Evolutionary conservation across 495 filamentous ascomycete genomes (phyloP), one percentile per base, ranked within the genome.

Genomic region (Penicillium soppii): DNA sequence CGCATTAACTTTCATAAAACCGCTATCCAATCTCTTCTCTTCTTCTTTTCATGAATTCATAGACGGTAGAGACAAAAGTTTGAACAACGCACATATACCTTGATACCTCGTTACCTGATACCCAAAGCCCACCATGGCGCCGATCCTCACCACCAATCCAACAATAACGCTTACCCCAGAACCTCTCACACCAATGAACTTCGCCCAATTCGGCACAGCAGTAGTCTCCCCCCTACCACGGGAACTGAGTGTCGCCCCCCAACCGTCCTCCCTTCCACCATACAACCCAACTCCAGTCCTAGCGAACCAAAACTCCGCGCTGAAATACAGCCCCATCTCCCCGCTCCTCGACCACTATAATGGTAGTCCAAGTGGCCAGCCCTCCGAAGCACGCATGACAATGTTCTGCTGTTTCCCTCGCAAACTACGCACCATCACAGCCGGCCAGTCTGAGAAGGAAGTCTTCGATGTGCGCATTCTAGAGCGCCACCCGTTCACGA

Each of bases 401-500:
- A 87, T 98, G 82, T 97, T 98, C 67, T 80, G 88, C 52, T 97
- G 91, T 68, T 84, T 85, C 23, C 89, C 91, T 12, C 80, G 91
- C 22, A 49, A 66, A 10, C 66, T 83, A 32, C 69, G 73, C 17
- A 50, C 57, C 1, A 54, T 63, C 37, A 53, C 23, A 41, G 4
- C 20, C 20, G 42, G 19, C 20, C 38, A 42, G 29, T 32, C 47
- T 27, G 59, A 65, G 20, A 49, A 52, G 40, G 33, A 69, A 39
- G 58, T 84, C 5, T 89, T 95, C 65, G 73, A 83, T 29, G 79
- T 96, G 37, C 65, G 71, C 5, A 83, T 96, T 49, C 83, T 98
- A 33, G 94, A 98, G 67, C 84, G 95, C 19, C 94, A 98, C 65
- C 95, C 94, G 0, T 97, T 82, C 71, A 96, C 94, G 15, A 86